Base-by-base conservation (phyloP, 805 yeast species). In the Candida caryicola region DNA sequence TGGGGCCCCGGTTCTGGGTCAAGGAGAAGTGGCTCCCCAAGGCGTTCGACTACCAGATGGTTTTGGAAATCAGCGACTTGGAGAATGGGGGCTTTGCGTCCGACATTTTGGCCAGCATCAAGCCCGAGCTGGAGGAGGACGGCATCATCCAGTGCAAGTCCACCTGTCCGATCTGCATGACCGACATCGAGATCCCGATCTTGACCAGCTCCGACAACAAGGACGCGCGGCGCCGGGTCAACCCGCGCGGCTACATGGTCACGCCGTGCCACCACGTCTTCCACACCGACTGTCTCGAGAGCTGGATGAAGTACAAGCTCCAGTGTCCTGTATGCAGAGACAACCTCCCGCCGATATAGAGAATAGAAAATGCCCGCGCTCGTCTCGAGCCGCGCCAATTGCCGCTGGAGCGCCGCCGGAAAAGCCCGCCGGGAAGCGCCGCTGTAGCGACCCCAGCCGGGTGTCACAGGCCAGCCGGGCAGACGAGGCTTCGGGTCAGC, bases 281-380 rank as follows among this genome's bases (percentile, higher is more conserved):
- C 74, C 97, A 90, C 55, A 75, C 87, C 2, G 81, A 76, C n/a
- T 90, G 98, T 63, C 66, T 91, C 46, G 95, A 86, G 55, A 79
- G 76, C 45, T 91, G 97, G 97, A 88, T 91, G 96, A 77, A 81
- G 57, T 85, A 87, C 57, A 86, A 89, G 52, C 62, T 91, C 35
- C 96, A 89, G 54, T 91, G 98, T 62, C 98, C 98, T 1, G 90
- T 89, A 5, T 91, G 98, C 62, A 74, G 97, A 52, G 77, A 79
- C 39, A 76, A 87, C 16, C 64, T 91, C 29, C 97, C 97, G 2
- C 96, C 96, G 1, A 65, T 85, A 37, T 87, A 60, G 62, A 21
- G 10, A 7, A 21, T n/a, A n/a, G n/a, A n/a, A n/a, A n/a, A n/a
- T n/a, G n/a, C n/a, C n/a, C n/a, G n/a, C n/a, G n/a, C n/a, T n/a